phyloP scores from a whole-genome alignment of 2,329 filamentous ascomycete species.

The Domatiomyces globalis region DNA sequence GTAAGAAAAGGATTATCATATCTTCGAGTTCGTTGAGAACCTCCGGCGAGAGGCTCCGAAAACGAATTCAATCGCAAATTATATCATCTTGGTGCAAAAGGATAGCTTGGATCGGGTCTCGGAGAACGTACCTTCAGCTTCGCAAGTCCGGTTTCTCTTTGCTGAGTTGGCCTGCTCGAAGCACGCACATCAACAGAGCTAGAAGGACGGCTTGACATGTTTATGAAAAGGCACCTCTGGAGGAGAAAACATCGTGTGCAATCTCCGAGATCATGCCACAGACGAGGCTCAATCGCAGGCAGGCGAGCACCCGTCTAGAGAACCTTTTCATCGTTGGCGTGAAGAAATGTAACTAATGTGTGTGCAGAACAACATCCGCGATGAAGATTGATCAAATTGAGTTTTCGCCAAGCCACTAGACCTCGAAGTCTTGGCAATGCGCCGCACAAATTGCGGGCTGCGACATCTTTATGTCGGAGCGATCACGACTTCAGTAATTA shows the following conservation, averaged over 20 bases:
- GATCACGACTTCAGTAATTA: slow-evolving; percentile 3
- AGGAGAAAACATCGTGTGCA: too few species aligned
- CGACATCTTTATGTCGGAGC: neutral
- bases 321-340: too few species aligned
- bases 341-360: too few species aligned
- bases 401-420: neutral
- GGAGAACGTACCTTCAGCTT: neutral
- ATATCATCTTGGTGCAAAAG: slow-evolving; percentile 58
- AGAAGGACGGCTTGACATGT: neutral
- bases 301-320: too few species aligned
- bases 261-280: too few species aligned
- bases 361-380: neutral
- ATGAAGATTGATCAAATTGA: neutral
- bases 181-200: neutral
- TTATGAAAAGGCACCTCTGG: neutral
- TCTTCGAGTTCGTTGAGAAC: slow-evolving; percentile 59
- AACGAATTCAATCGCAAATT: slow-evolving; percentile 97
- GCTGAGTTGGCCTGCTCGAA: neutral
- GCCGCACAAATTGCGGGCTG: neutral
- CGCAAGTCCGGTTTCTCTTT: neutral
- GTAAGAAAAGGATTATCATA: slow-evolving; percentile 93
- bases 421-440: neutral
- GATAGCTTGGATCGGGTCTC: neutral
- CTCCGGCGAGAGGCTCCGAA: slow-evolving; percentile 84
- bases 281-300: neutral